Base-by-base conservation (phyloP, 225 moss, liverwort and hornwort genomes). In the Bryoerythrophyllum caledonicum region DNA sequence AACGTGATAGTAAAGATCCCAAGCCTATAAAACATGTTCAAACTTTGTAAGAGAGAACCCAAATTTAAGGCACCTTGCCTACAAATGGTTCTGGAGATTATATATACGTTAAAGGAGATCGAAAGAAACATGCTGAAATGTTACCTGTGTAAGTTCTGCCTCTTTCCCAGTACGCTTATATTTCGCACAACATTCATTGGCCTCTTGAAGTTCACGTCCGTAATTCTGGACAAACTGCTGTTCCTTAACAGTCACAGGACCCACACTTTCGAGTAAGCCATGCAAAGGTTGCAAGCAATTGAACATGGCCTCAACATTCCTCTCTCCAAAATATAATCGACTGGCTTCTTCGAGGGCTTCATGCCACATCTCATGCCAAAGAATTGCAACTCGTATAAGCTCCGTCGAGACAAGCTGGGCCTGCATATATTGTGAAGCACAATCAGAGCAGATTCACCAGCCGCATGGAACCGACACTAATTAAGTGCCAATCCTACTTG, bases 291-390 rank as follows among this genome's bases (percentile, higher is more conserved):
- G 83, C 81, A 99, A 67, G 60, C 90, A 91, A 40, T 79, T 90
- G 21, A 99, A 90, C 99, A 99, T 99, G 38, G 87, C 95, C 7
- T 95, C 99, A 48, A 95, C 85, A 65, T 99, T 93, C 55, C 88
- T 84, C 77, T 99, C 99, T 58, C 99, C 99, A 83, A 99, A 99
- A 76, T 91, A 99, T 52, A 95, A 74, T 37, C 99, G 87, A 76
- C 99, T 99, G 35, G 99, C 99, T 83, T 99, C 99, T 80, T 99
- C 99, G 55, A 99, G 93, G 41, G 95, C 99, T 82, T 99, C 99
- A 83, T 99, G 95, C 99, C 99, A 99, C 89, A 89, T 93, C 76
- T 99, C 99, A 81, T 99, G 99, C 99, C 99, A 99, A 70, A 99
- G 81, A 63, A 99, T 99, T 60, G 99, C 99, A 75, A 99, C 99